These are phyloP conservation scores for Chaetomiaceae sp. DNA, from an alignment of 2,329 filamentous ascomycete species.

Conservation along the genomic window DNA sequence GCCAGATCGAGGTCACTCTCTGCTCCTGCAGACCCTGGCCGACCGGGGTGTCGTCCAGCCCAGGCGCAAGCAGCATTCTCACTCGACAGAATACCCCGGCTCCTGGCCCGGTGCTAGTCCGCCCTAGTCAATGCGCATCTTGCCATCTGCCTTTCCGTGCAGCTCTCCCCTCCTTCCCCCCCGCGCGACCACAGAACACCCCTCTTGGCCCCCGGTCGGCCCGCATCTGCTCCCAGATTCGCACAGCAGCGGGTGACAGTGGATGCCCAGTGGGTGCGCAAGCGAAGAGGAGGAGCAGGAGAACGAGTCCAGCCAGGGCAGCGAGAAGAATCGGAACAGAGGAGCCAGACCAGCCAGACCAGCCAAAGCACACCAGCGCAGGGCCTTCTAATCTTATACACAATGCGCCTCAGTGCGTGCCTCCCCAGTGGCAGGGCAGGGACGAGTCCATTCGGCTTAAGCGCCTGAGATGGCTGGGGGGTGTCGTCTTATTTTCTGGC, in stretches of 20 bases:
- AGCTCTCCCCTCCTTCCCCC: too few relatives aligned
- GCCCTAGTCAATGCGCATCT: slow-evolving; percentile 23
- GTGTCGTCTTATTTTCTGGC: slow-evolving; percentile 36
- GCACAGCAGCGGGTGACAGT: slow-evolving; percentile 1
- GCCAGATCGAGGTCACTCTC: slow-evolving; percentile 23
- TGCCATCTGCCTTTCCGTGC: slow-evolving; percentile 24
- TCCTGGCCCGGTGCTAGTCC: slow-evolving; percentile 21
- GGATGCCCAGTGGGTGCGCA: too few relatives aligned
- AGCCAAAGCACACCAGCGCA: slow-evolving; percentile 13
- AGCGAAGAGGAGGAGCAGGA: slow-evolving; percentile 17
- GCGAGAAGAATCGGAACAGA: slow-evolving; percentile 10
- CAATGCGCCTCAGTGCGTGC: neutral
- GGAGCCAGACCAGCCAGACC: slow-evolving; percentile 1
- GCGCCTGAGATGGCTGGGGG: slow-evolving; percentile 41
- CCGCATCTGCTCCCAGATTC: slow-evolving; percentile 21
- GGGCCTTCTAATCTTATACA: slow-evolving; percentile 43
- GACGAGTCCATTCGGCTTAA: slow-evolving; percentile 36
- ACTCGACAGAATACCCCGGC: slow-evolving; percentile 20
- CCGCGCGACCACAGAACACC: slow-evolving; percentile 11
- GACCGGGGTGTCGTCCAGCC: slow-evolving; percentile 18
- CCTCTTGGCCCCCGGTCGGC: slow-evolving; percentile 17
- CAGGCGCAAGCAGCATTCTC: slow-evolving; percentile 12
- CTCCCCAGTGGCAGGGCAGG: slow-evolving; percentile 42
- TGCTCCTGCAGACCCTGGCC: slow-evolving; percentile 24
- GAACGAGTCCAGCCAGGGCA: too few relatives aligned